Base-by-base conservation (phyloP, 371 early-diverging fungal genomes). In the Mucor mucedo region DNA sequence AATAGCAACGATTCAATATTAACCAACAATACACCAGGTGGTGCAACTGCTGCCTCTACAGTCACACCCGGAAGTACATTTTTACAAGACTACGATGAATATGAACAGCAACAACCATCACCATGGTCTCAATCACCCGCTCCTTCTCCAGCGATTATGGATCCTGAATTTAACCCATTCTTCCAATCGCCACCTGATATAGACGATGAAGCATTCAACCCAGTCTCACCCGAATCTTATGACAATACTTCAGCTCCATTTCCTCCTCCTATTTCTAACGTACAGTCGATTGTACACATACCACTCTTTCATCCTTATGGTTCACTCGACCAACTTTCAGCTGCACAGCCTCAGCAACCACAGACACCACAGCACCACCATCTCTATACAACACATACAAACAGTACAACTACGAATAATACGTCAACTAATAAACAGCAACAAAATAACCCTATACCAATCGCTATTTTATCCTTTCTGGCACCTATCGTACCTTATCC, bases 111-210 rank as follows among this genome's bases (percentile, higher is more conserved):
- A 41, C 73, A 82, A 57, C 78, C 83, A 1, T 80, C 78, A 3
- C 81, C 88, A 21, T 87, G 88, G 88, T 86, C 86, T 13, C 88
- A 87, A 61, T 85, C 86, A 2, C 88, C 88, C 29, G 82, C 84
- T 29, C 85, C 86, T 10, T 85, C 86, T 6, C 85, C 85, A 14
- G 80, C 78, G 49, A 80, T 85, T 65, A 84, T 84, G 75, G 87
- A 88, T 52, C 76, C 86, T 11, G 82, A 85, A 33, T 68, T 79
- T 32, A 88, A 86, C 56, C 87, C 87, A 1, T 85, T 86, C 59
- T 86, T 84, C 59, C 84, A 82, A 60, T 75, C 82, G 0, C 69
- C 75, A 40, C 85, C 85, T 29, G 77, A 77, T 28, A 86, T 85
- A 58, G 87, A 88, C 40, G 86, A 88, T 41, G 85, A 84, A 28